These are phyloP conservation scores for Puccinia coronata DNA, from an alignment of 1,284 basidiomycete genomes.

Conservation along the genomic window DNA sequence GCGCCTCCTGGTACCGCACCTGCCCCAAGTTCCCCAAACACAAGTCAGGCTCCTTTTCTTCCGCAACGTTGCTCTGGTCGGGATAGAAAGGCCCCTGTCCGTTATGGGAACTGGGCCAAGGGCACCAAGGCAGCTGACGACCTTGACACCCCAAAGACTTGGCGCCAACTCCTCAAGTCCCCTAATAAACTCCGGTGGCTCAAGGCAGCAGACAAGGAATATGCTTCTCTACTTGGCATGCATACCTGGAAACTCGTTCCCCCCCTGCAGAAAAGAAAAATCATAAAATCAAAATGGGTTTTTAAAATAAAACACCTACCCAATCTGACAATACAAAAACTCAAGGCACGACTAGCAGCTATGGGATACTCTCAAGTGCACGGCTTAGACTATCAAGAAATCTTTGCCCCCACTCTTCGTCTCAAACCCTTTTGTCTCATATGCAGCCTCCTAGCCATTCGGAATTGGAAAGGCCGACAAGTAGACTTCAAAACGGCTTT, in stretches of 20 bases:
- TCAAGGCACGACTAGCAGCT: too few species aligned
- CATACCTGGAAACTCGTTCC: slow-evolving; percentile 35
- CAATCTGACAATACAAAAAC: neutral
- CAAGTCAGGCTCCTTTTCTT: neutral
- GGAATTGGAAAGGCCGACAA: too few species aligned
- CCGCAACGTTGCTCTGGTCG: neutral
- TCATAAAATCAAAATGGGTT: slow-evolving; percentile 35
- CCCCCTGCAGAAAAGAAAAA: neutral
- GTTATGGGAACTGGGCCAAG: too few species aligned
- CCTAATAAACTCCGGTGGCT: slow-evolving; percentile 3
- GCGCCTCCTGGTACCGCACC: neutral
- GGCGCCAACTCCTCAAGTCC: too few species aligned
- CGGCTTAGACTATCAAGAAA: slow-evolving; percentile 17
- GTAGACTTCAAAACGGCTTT: too few species aligned
- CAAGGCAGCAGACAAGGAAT: too few species aligned
- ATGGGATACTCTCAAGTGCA: too few species aligned
- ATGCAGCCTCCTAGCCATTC: neutral
- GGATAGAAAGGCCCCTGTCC: too few species aligned
- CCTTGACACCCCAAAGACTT: neutral
- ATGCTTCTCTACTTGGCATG: too few species aligned
- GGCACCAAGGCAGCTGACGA: neutral
- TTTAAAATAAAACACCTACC: slow-evolving; percentile 22
- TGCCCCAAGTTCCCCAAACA: neutral
- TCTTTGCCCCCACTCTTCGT: slow-evolving; percentile 11
- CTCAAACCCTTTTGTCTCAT: neutral